phyloP scores from a whole-genome alignment of 176 grass and related monocot genomes.

The Rhynchospora breviuscula region DNA sequence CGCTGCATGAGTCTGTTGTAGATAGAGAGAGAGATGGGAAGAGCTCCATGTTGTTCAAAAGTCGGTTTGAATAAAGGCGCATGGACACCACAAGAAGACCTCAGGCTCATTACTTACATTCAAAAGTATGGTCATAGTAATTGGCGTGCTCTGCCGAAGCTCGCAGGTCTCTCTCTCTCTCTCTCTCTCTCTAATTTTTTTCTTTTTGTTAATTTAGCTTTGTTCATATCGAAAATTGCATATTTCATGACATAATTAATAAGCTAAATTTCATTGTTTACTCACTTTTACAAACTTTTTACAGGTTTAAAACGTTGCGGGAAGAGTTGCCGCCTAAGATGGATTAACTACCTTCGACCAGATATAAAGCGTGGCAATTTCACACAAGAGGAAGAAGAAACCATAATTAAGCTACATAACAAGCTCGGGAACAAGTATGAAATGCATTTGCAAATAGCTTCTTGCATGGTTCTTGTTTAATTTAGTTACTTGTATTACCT shows the following conservation, averaged over 20 bases:
- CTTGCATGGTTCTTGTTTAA: not conserved
- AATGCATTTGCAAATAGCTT: not conserved
- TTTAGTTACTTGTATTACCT: not conserved
- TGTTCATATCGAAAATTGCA: not conserved
- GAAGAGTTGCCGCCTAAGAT: constrained; percentile 40
- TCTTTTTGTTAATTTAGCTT: not conserved
- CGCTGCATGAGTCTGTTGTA: constrained; percentile 9
- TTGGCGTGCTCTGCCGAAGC: constrained; percentile 30
- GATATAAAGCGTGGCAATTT: constrained; percentile 40
- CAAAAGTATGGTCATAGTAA: constrained; percentile 31
- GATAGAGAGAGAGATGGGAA: constrained; percentile 10
- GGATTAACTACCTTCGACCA: constrained; percentile 42
- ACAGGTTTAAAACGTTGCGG: constrained; percentile 39
- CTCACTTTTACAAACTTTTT: not conserved
- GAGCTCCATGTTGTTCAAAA: constrained; percentile 34
- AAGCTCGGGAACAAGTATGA: constrained; percentile 39
- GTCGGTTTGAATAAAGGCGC: constrained; percentile 35
- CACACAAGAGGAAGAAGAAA: constrained; percentile 37
- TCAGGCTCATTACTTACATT: constrained; percentile 30
- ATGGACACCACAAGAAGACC: constrained; percentile 33
- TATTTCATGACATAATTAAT: not conserved
- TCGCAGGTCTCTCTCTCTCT: constrained; percentile 24
- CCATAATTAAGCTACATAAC: constrained; percentile 33
- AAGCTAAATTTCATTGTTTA: not conserved
- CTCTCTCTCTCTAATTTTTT: not conserved